phyloP scores from a whole-genome alignment of 148 eudicot species.

The Bassia scoparia region DNA sequence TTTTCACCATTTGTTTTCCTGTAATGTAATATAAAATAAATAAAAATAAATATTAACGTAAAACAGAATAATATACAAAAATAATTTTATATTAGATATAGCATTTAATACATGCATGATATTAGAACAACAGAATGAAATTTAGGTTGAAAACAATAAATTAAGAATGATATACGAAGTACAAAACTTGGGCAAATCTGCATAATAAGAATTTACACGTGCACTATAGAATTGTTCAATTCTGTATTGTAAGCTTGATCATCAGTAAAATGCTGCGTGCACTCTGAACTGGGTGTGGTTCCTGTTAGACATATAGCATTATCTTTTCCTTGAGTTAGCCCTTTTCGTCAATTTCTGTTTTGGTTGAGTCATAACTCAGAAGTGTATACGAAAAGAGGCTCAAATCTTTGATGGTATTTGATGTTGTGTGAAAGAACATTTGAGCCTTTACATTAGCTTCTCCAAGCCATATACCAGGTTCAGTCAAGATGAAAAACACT shows the following conservation, averaged over 20 bases:
- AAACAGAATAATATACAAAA: no score
- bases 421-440: conserved; percentile 9
- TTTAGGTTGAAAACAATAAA: neutral
- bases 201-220: neutral
- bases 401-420: neutral
- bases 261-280: neutral
- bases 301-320: neutral
- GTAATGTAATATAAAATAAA: no score
- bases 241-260: neutral
- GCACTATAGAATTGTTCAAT: neutral
- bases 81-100: no score
- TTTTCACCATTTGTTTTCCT: no score
- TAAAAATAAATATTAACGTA: no score
- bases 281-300: conserved; percentile 1
- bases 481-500: conserved; percentile 36
- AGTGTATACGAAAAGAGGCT: conserved; percentile 8
- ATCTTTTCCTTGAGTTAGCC: neutral
- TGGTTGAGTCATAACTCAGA: conserved; percentile 3
- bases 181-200: neutral
- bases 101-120: no score
- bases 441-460: conserved; percentile 57
- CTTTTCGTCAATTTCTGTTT: conserved; percentile 1
- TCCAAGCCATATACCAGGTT: conserved; percentile 87
- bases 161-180: neutral
- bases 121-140: neutral